A percentile compares a stretch with the other conserved stretches of the same genome.
Evolutionary conservation across 2,329 filamentous ascomycete genomes (phyloP).

Genomic region (Beauveria rudraprayagi): DNA sequence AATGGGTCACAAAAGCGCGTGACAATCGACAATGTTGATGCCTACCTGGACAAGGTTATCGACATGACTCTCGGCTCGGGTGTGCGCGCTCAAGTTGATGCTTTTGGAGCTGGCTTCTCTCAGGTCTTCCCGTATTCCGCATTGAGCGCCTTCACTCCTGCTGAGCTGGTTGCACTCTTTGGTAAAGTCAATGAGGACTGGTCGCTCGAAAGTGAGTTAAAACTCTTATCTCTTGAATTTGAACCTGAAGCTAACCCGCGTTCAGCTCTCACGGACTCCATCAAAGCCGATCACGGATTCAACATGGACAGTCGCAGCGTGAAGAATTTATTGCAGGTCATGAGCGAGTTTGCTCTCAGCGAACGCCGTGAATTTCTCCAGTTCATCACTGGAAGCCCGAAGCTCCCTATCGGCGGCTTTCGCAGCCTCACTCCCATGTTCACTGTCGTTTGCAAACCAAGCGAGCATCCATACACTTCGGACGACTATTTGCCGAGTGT

Average conservation of each 20-base stretch:
- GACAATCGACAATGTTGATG: slow-evolving; percentile 83
- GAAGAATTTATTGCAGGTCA: slow-evolving; percentile 82
- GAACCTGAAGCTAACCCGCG: slow-evolving; percentile 12
- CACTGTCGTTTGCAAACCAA: slow-evolving; percentile 98
- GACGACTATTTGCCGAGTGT: slow-evolving; percentile 99
- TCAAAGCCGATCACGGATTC: slow-evolving; percentile 97
- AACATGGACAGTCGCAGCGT: slow-evolving; percentile 98
- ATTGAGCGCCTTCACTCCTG: slow-evolving; percentile 85
- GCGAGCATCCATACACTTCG: slow-evolving; percentile 83
- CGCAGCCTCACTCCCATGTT: slow-evolving; percentile 97
- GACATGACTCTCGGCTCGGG: slow-evolving; percentile 86
- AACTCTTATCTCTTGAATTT: neutral
- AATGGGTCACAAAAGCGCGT: slow-evolving; percentile 68
- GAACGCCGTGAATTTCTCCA: slow-evolving; percentile 91
- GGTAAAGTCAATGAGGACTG: slow-evolving; percentile 91
- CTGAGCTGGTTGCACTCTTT: slow-evolving; percentile 91
- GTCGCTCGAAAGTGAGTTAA: slow-evolving; percentile 82
- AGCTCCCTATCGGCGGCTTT: slow-evolving; percentile 97
- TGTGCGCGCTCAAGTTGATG: slow-evolving; percentile 80
- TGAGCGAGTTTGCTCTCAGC: slow-evolving; percentile 72
- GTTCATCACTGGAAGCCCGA: slow-evolving; percentile 95
- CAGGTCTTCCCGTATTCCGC: slow-evolving; percentile 95
- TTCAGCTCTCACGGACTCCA: slow-evolving; percentile 86
- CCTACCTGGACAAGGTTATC: slow-evolving; percentile 81
- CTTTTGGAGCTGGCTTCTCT: slow-evolving; percentile 85